A percentile compares a stretch with the other conserved stretches of the same genome.
These are phyloP conservation scores for Neocatenulostroma microsporum DNA, from an alignment of 2,329 filamentous ascomycete genomes.

Conservation along the genomic window DNA sequence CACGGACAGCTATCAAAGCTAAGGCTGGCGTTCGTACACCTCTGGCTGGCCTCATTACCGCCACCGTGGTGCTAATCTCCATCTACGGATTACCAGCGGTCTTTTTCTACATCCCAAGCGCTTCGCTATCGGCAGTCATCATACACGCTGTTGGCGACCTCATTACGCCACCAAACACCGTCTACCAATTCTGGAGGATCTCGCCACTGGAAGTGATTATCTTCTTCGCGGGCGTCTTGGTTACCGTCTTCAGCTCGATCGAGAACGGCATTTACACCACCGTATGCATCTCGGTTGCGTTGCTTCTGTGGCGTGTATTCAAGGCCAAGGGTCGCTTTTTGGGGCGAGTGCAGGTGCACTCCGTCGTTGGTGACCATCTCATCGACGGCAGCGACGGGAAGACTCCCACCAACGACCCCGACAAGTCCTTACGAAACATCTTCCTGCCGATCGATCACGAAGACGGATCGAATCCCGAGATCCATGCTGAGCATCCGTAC, in stretches of 20 bases:
- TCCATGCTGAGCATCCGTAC: slow-evolving; percentile 72
- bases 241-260: slow-evolving; percentile 80
- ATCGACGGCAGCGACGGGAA: slow-evolving; percentile 54
- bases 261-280: slow-evolving; percentile 91
- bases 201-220: slow-evolving; percentile 84
- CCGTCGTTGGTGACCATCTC: slow-evolving; percentile 68
- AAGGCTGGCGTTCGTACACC: slow-evolving; percentile 93
- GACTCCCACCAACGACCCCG: slow-evolving; percentile 31
- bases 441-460: slow-evolving; percentile 79
- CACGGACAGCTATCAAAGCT: slow-evolving; percentile 90
- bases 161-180: slow-evolving; percentile 79
- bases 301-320: slow-evolving; percentile 76
- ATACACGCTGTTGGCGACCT: slow-evolving; percentile 93
- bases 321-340: slow-evolving; percentile 78
- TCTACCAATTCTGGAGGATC: slow-evolving; percentile 93
- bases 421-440: slow-evolving; percentile 59
- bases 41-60: slow-evolving; percentile 86
- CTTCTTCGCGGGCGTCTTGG: slow-evolving; percentile 86
- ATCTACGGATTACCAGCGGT: slow-evolving; percentile 82
- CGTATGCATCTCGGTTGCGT: slow-evolving; percentile 63
- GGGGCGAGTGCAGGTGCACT: slow-evolving; percentile 74
- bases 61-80: slow-evolving; percentile 73
- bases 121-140: slow-evolving; percentile 77
- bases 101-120: slow-evolving; percentile 87
- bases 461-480: slow-evolving; percentile 83